Evolutionary conservation across 202 grass and related monocot species (phyloP).

Genomic region (Zizania palustris): DNA sequence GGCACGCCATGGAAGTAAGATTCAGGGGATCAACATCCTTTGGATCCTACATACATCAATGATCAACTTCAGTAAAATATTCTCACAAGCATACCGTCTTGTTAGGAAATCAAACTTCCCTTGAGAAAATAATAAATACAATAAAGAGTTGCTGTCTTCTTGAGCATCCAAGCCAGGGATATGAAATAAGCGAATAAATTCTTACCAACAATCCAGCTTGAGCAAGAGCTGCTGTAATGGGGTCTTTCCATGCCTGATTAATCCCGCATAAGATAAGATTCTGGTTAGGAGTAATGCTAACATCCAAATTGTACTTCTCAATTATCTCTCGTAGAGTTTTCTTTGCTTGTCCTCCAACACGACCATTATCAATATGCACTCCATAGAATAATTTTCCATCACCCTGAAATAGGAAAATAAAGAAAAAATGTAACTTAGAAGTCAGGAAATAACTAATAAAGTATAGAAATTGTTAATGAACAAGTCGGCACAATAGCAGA

Average conservation of each 20-base stretch:
- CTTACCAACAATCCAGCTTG: slow-evolving; percentile 83
- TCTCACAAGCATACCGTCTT: slow-evolving; percentile 1
- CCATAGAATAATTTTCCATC: slow-evolving; percentile 89
- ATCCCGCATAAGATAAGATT: slow-evolving; percentile 89
- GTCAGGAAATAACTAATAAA: slow-evolving; percentile 26
- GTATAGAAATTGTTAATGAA: slow-evolving; percentile 16
- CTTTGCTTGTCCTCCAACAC: slow-evolving; percentile 73
- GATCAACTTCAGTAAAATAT: slow-evolving; percentile 17
- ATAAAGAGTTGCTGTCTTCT: not conserved
- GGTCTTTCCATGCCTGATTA: slow-evolving; percentile 60
- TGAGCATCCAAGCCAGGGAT: not conserved
- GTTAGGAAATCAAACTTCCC: slow-evolving; percentile 21
- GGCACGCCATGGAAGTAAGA: slow-evolving; percentile 93
- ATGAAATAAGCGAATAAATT: slow-evolving; percentile 7
- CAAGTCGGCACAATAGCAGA: not conserved
- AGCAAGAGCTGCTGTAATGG: slow-evolving; percentile 72
- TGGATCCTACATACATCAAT: slow-evolving; percentile 64
- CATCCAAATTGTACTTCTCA: slow-evolving; percentile 83
- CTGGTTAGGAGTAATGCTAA: slow-evolving; percentile 89
- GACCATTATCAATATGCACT: slow-evolving; percentile 91
- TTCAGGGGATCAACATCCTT: slow-evolving; percentile 83
- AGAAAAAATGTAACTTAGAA: slow-evolving; percentile 22
- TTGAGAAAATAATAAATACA: no score
- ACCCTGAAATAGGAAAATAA: slow-evolving; percentile 51
- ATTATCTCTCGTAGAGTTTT: slow-evolving; percentile 90